Percentiles rank a stretch among this genome's conserved stretches.
Evolutionary conservation across 768 basidiomycete species (phyloP).

Genomic region (Boletus reticuloceps): DNA sequence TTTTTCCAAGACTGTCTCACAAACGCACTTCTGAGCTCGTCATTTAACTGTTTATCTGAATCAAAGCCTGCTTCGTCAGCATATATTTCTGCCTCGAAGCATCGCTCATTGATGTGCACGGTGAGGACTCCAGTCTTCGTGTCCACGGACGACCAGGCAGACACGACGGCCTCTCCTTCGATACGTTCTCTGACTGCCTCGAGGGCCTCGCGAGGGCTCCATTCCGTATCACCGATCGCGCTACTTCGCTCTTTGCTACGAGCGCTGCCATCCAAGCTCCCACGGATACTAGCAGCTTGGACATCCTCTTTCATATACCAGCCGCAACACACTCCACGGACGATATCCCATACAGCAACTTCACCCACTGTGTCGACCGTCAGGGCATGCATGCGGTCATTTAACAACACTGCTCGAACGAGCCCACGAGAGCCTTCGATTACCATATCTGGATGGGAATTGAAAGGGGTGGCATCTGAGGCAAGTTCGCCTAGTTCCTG

Average conservation of each 20-base stretch:
- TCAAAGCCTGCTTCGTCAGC: conserved; percentile 84
- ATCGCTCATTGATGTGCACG: conserved; percentile 82
- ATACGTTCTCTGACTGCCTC: conserved; percentile 87
- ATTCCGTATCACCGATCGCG: conserved; percentile 40
- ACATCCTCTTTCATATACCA: conserved; percentile 66
- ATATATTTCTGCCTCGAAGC: conserved; percentile 94
- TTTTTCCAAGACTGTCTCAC: conserved; percentile 1
- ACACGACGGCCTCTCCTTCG: conserved; percentile 90
- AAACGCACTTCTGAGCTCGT: conserved; percentile 77
- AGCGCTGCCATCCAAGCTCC: conserved; percentile 42
- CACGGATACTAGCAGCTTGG: conserved; percentile 48
- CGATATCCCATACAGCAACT: conserved; percentile 91
- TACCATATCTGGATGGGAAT: conserved; percentile 57
- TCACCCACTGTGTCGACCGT: conserved; percentile 88
- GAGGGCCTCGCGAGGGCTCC: conserved; percentile 77
- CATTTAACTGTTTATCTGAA: conserved; percentile 57
- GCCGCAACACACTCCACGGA: conserved; percentile 74
- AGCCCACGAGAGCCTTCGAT: conserved; percentile 80
- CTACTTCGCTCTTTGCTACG: conserved; percentile 33
- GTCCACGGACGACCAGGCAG: conserved; percentile 85
- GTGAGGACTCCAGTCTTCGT: conserved; percentile 87
- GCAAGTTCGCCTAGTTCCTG: conserved; percentile 80
- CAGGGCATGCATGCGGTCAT: conserved; percentile 86
- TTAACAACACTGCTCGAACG: conserved; percentile 77
- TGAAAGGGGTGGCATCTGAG: conserved; percentile 65